phyloP scores from a whole-genome alignment of 768 basidiomycete genomes.

The Lepiota brunneoincarnata region DNA sequence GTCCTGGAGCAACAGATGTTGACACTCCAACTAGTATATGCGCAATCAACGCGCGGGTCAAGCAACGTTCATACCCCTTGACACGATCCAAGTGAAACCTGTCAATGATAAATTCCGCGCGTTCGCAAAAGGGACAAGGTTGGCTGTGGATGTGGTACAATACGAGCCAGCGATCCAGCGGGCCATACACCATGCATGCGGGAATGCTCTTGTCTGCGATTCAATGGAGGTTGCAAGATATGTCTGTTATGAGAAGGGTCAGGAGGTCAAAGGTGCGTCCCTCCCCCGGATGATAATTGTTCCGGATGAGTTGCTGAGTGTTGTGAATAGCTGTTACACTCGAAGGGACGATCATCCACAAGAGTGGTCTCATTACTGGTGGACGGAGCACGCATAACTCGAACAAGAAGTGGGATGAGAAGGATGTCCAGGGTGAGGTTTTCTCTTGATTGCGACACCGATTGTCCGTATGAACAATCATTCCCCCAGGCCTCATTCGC shows the following conservation, averaged over 20 bases:
- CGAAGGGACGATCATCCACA: conserved; percentile 96
- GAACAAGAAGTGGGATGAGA: conserved; percentile 93
- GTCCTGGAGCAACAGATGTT: background rate
- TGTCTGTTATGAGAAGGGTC: conserved; percentile 91
- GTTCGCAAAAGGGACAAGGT: conserved; percentile 82
- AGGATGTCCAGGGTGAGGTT: conserved; percentile 77
- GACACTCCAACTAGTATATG: conserved; percentile 63
- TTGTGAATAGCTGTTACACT: conserved; percentile 80
- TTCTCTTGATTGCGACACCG: background rate
- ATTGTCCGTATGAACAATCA: background rate
- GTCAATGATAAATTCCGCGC: conserved; percentile 93
- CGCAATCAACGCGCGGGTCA: conserved; percentile 92
- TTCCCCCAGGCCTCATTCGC: conserved; percentile 40
- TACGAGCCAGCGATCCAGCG: conserved; percentile 84
- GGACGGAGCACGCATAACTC: conserved; percentile 75
- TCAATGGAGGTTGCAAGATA: conserved; percentile 89
- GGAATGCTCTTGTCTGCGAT: conserved; percentile 93
- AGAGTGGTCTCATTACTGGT: conserved; percentile 96
- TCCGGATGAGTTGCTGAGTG: background rate
- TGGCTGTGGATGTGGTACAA: conserved; percentile 85
- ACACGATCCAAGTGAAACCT: conserved; percentile 93
- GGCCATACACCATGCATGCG: conserved; percentile 96
- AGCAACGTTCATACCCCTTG: conserved; percentile 98
- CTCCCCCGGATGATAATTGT: background rate
- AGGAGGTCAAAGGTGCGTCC: conserved; percentile 90